Base-by-base conservation (phyloP, 306 rosid species). In the Neltuma alba region DNA sequence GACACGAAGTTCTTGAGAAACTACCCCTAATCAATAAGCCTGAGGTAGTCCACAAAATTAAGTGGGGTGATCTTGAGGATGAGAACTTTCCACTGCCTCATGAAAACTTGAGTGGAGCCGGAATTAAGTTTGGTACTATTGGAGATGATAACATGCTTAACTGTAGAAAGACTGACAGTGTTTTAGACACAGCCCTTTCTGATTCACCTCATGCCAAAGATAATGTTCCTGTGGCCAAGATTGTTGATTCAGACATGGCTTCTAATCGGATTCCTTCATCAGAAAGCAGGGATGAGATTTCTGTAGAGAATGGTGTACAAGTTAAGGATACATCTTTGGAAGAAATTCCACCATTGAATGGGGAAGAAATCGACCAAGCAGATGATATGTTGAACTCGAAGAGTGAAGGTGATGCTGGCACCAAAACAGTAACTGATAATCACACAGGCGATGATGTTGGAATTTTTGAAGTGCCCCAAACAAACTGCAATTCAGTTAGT, bases 81-180 rank as follows among this genome's bases (percentile, higher is more conserved):
- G 90, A 75, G 42, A 85, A 79, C 61, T 80, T 87, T 71, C 65
- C 80, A 69, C 85, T 75, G 75, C 89, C 84, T 48, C 88, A 71
- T 84, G 92, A 86, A 55, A 89, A 83, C 77, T 65, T 78, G 63
- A 63, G 79, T 74, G 92, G 91, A 74, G 88, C 84, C 78, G 96
- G 89, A 87, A 94, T 94, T 76, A 94, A 87, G 89, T 92, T 94
- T 85, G 99, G 99, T 80, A 90, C 89, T 80, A 89, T 94, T 34
- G 95, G 87, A 80, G 97, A 91, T 74, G 95, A 91, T 80, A 90
- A 84, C 83, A 54, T 92, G 75, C 72, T 78, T 44, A 83, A 52
- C 78, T 83, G 84, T 76, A 87, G 68, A 79, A 92, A 91, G 84
- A 73, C 68, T 66, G 92, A 68, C 63, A 87, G 50, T 69, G 78